These are phyloP conservation scores for Chlamydomonas schloesseri DNA, from an alignment of 139 green algal genomes.

Conservation along the genomic window DNA sequence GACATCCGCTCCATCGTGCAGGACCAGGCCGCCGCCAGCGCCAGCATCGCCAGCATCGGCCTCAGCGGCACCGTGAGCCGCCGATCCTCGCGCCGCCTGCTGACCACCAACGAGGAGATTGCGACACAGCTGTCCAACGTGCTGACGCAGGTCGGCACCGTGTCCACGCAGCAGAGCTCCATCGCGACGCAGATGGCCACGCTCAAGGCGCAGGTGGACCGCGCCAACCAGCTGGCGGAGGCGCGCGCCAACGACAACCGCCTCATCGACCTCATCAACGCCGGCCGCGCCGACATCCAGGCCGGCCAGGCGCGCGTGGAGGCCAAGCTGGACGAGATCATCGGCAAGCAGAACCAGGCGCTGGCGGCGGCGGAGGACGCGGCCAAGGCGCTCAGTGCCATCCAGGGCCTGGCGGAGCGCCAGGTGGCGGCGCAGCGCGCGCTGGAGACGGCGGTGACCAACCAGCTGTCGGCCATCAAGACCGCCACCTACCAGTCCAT, in stretches of 20 bases:
- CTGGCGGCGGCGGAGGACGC: slow-evolving; percentile 50
- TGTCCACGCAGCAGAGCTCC: slow-evolving; percentile 50
- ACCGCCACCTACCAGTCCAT: slow-evolving; percentile 67
- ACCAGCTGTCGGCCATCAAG: slow-evolving; percentile 74
- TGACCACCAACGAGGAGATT: slow-evolving; percentile 17
- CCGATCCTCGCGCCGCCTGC: not conserved
- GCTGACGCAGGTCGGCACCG: slow-evolving; percentile 14
- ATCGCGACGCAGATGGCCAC: slow-evolving; percentile 56
- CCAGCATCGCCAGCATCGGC: not conserved
- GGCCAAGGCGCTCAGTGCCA: not conserved
- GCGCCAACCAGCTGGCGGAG: slow-evolving; percentile 68
- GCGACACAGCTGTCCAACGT: slow-evolving; percentile 30
- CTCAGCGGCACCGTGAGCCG: not conserved
- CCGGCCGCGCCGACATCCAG: slow-evolving; percentile 68
- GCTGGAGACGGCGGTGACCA: slow-evolving; percentile 63
- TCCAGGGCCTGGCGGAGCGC: slow-evolving; percentile 48
- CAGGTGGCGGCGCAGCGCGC: slow-evolving; percentile 65
- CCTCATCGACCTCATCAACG: slow-evolving; percentile 75
- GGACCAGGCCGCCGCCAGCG: not conserved
- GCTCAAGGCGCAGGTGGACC: slow-evolving; percentile 70
- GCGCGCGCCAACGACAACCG: slow-evolving; percentile 66
- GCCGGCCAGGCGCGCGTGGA: slow-evolving; percentile 63
- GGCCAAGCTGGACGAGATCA: slow-evolving; percentile 72
- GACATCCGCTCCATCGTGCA: slow-evolving; percentile 39
- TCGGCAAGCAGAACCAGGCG: slow-evolving; percentile 73